Conservation (phyloP, 192 early-diverging fungal genomes). For the Dissophora globulifera region DNA sequence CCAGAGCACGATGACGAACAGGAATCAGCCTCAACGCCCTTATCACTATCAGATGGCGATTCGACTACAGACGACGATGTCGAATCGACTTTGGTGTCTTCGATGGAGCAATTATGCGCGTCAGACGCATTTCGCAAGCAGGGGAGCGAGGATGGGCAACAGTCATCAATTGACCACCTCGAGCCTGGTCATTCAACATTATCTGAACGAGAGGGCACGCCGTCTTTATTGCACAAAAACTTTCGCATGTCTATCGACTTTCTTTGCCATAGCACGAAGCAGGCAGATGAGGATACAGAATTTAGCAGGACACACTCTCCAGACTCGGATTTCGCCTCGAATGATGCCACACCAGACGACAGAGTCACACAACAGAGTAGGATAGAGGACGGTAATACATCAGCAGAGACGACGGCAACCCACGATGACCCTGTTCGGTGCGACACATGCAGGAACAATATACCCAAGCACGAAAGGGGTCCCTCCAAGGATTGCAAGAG, state of each 20-base stretch:
- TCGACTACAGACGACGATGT: not conserved
- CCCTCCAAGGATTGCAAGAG: slow-evolving; percentile 11
- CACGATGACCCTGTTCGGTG: not conserved
- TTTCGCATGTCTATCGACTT: slow-evolving; percentile 29
- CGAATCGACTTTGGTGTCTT: not conserved
- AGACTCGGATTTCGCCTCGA: too few relatives aligned
- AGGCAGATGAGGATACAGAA: not conserved
- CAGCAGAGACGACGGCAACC: not conserved
- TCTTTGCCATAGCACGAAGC: slow-evolving; percentile 10
- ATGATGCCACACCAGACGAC: too few relatives aligned
- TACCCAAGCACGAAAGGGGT: slow-evolving; percentile 5
- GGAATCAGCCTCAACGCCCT: too few relatives aligned
- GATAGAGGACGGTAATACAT: too few relatives aligned
- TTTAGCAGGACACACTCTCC: not conserved
- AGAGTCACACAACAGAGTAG: too few relatives aligned
- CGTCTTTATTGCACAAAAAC: too few relatives aligned
- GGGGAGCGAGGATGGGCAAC: too few relatives aligned
- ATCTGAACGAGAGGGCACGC: too few relatives aligned
- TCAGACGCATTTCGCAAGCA: not conserved
- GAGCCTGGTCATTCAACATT: too few relatives aligned
- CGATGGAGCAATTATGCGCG: not conserved
- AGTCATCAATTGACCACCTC: too few relatives aligned
- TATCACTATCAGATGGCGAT: not conserved
- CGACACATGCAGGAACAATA: slow-evolving; percentile 7
- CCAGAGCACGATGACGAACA: too few relatives aligned